Evolutionary conservation across 176 grass and related monocot species (phyloP), one percentile per base, ranked within the genome.

Genomic region (Elymus sibiricus): DNA sequence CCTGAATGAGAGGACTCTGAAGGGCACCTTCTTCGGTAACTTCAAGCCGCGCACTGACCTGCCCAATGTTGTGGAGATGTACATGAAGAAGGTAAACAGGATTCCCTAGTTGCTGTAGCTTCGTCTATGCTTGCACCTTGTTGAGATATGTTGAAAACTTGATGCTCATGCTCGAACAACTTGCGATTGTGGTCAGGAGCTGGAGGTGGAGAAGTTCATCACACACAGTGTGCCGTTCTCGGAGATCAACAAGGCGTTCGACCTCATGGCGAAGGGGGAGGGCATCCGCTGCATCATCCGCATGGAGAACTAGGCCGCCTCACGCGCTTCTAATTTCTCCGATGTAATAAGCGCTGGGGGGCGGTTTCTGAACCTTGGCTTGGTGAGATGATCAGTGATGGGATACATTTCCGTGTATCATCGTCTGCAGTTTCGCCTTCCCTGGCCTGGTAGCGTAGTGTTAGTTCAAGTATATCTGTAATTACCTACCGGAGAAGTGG

Each of bases 21-120:
- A 97, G 89, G 95, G 95, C 24, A 97, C 95, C 40, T 97, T 97
- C 92, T 97, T 92, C 2, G 95, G 95, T n/a, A 90, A 97, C 89
- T 97, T 74, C 89, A 97, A 97, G 11, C 95, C 95, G 0, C 87
- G 92, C 49, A 90, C 95, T 0, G 95, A 97, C 49, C 79, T 97
- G 51, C 95, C 95, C 29, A 86, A 84, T 16, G 90, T 97, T 13
- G 95, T 97, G 8, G 95, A 97, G 37, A 49, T 88, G 46, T 97
- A 97, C 85, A 91, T 96, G 91, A 90, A 37, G 56, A 91, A 91
- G 94, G 92, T 94, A 64, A 74, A 22, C 21, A 0, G 0, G 14
- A 9, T 74, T 0, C 2, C 1, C 12, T 25, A 27, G 7, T 1
- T 38, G 35, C 47, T 84, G 12, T 13, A 9, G 40, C 1, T 64